Conservation (phyloP, 495 filamentous ascomycete species). For the Aspergillus affinis region DNA sequence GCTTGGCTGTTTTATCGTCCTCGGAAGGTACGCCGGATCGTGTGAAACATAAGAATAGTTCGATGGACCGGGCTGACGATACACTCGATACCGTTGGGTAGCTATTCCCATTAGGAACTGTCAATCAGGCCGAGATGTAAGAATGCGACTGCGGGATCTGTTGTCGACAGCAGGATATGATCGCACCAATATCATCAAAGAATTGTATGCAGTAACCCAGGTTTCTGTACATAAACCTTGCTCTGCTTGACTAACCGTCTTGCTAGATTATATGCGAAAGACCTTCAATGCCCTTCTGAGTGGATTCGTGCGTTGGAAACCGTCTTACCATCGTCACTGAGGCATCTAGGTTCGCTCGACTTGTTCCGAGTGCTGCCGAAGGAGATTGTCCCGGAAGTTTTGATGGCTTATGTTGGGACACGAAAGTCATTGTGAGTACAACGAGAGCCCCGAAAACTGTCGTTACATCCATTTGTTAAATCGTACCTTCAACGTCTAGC, state of each 20-base stretch:
- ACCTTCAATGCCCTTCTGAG: slow-evolving; percentile 20
- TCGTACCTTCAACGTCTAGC: slow-evolving; percentile 5
- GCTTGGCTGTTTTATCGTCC: slow-evolving; percentile 14
- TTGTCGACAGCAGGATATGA: slow-evolving; percentile 10
- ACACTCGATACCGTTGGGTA: not conserved
- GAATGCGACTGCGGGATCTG: slow-evolving; percentile 19
- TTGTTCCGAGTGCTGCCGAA: slow-evolving; percentile 22
- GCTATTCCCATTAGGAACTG: slow-evolving; percentile 22
- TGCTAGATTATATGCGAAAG: slow-evolving; percentile 23
- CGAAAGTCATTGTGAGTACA: slow-evolving; percentile 22
- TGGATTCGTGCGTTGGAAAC: slow-evolving; percentile 14
- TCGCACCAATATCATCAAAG: slow-evolving; percentile 8
- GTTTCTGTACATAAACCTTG: not conserved
- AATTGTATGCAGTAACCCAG: slow-evolving; percentile 14
- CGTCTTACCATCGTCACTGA: slow-evolving; percentile 14
- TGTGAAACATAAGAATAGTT: not conserved
- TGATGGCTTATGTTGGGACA: slow-evolving; percentile 27
- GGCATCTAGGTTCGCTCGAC: slow-evolving; percentile 22
- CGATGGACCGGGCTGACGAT: not conserved
- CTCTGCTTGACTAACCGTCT: not conserved
- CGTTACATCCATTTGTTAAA: not conserved
- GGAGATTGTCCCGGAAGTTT: slow-evolving; percentile 19
- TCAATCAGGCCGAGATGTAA: slow-evolving; percentile 20
- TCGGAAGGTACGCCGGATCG: slow-evolving; percentile 16
- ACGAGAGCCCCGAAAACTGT: not conserved